These are phyloP conservation scores for Gilbertella persicaria DNA, from an alignment of 371 early-diverging fungal genomes.

Conservation along the genomic window DNA sequence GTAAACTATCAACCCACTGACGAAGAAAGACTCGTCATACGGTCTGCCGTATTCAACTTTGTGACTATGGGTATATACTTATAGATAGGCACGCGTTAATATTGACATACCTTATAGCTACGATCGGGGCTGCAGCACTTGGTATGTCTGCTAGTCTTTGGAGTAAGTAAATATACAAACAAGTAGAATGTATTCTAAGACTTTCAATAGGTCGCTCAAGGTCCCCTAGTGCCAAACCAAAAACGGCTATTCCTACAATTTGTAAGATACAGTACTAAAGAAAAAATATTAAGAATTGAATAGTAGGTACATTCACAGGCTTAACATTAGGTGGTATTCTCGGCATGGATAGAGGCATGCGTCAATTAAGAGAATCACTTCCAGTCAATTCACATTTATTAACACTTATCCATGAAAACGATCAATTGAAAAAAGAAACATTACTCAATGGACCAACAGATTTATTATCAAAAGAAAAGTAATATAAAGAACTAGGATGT, in stretches of 20 bases:
- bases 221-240: conserved; percentile 14
- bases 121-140: conserved; percentile 42
- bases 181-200: not conserved
- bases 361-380: conserved; percentile 29
- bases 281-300: not conserved
- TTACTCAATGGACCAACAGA: conserved; percentile 8
- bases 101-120: conserved; percentile 21
- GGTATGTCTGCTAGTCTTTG: conserved; percentile 39
- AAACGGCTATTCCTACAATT: conserved; percentile 36
- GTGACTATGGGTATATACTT: conserved; percentile 30
- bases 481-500: not conserved
- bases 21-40: conserved; percentile 33
- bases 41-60: conserved; percentile 41
- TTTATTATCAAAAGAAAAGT: not conserved
- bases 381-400: conserved; percentile 37
- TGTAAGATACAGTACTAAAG: conserved; percentile 20
- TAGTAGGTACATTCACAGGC: conserved; percentile 43
- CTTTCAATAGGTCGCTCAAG: conserved; percentile 17
- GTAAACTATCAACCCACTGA: conserved; percentile 28
- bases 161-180: conserved; percentile 20
- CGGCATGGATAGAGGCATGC: conserved; percentile 48
- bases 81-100: not conserved
- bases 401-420: conserved; percentile 34
- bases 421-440: conserved; percentile 21
- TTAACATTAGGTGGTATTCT: conserved; percentile 33